Conservation (phyloP, 495 filamentous ascomycete genomes). For the Tuber microsphaerosporum region DNA sequence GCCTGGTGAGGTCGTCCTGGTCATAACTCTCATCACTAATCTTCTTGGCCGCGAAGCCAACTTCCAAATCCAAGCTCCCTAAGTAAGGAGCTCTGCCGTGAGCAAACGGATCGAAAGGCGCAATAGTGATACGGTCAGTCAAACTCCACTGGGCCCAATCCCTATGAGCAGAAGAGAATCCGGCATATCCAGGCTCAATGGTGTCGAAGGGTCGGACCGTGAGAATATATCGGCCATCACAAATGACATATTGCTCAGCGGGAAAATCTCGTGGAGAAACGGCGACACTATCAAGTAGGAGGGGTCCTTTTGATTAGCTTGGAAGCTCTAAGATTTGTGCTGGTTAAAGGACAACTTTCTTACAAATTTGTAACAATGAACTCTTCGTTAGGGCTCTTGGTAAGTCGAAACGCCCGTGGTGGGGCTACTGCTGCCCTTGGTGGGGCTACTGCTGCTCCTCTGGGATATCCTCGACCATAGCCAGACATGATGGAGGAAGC, state of each 20-base stretch:
- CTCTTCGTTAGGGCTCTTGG: conserved; percentile 36
- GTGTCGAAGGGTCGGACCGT: conserved; percentile 64
- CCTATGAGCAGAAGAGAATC: conserved; percentile 77
- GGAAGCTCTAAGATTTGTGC: neutral
- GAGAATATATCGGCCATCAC: conserved; percentile 71
- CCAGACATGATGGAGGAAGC: neutral
- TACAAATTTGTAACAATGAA: conserved; percentile 37
- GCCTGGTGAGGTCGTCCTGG: conserved; percentile 70
- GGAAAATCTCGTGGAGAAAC: conserved; percentile 70
- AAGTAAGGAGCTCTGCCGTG: conserved; percentile 65
- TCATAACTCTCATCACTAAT: conserved; percentile 62
- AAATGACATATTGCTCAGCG: conserved; percentile 57
- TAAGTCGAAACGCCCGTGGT: conserved; percentile 16
- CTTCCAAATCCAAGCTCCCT: conserved; percentile 69
- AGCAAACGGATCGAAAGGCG: conserved; percentile 71
- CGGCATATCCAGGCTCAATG: conserved; percentile 69
- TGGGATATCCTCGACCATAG: neutral
- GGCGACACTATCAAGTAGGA: conserved; percentile 49
- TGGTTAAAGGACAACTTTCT: neutral
- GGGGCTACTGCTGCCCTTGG: neutral
- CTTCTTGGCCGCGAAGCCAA: conserved; percentile 75
- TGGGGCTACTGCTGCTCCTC: neutral
- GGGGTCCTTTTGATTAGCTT: neutral
- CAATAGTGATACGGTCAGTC: conserved; percentile 67
- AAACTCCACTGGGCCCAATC: conserved; percentile 75